A percentile compares a stretch with the other conserved stretches of the same genome.
These are phyloP conservation scores for Asterophora lycoperdoides DNA, from an alignment of 768 basidiomycete genomes.

Conservation along the genomic window DNA sequence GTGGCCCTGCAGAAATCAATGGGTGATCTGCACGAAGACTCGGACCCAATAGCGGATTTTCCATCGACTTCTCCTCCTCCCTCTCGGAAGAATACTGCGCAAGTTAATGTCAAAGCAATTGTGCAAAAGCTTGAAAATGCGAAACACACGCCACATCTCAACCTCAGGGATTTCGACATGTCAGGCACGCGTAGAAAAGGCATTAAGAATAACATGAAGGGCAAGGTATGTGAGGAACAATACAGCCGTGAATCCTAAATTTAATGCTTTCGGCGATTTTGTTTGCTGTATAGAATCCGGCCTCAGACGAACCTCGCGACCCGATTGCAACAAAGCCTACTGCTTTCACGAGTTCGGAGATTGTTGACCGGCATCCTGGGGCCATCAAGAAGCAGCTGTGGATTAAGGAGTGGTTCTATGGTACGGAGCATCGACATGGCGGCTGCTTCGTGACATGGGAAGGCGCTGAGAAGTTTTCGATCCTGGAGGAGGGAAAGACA, in stretches of 20 bases:
- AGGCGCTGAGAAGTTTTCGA: neutral
- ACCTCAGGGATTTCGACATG: neutral
- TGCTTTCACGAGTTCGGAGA: neutral
- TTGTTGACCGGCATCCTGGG: neutral
- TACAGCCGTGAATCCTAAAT: no score
- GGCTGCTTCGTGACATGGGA: constrained; percentile 6
- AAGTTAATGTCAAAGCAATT: constrained; percentile 4
- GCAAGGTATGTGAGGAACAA: constrained; percentile 8
- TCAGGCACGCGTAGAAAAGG: neutral
- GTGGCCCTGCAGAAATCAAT: constrained; percentile 7
- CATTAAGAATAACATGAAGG: constrained; percentile 16
- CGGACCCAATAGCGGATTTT: constrained; percentile 13
- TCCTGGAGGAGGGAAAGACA: neutral
- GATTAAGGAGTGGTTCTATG: constrained; percentile 23
- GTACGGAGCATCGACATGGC: constrained; percentile 13
- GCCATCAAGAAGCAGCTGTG: constrained; percentile 8
- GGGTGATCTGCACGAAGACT: neutral
- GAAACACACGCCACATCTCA: neutral
- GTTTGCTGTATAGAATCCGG: neutral
- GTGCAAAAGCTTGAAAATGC: constrained; percentile 2
- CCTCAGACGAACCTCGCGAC: neutral
- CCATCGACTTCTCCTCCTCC: neutral
- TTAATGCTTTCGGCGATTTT: neutral
- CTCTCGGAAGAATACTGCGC: neutral
- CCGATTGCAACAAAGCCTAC: neutral